Evolutionary conservation across 2,329 filamentous ascomycete species (phyloP).

Genomic region (Colletotrichum sansevieriae): DNA sequence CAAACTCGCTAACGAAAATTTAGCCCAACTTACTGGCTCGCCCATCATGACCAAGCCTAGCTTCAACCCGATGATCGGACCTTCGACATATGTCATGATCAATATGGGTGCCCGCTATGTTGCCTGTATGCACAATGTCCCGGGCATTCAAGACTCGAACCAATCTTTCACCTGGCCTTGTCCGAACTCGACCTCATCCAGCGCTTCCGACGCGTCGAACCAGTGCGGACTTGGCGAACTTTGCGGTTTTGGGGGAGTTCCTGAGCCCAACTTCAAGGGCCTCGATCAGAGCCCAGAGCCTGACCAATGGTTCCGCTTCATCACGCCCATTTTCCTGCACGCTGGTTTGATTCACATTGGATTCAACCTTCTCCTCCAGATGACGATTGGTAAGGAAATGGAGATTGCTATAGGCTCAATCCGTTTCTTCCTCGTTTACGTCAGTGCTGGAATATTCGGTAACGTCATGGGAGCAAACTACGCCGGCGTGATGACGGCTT

Average conservation of each 20-base stretch:
- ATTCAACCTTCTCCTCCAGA: conserved; percentile 93
- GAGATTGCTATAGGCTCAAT: conserved; percentile 90
- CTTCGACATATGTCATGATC: conserved; percentile 89
- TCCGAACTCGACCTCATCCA: conserved; percentile 79
- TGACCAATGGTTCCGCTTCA: conserved; percentile 98
- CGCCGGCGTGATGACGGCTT: conserved; percentile 83
- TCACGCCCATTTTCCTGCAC: conserved; percentile 94
- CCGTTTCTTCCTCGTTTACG: conserved; percentile 90
- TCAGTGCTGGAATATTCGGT: conserved; percentile 93
- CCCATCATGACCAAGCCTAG: conserved; percentile 83
- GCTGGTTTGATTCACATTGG: conserved; percentile 94
- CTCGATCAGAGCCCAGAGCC: conserved; percentile 71
- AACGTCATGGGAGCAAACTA: conserved; percentile 97
- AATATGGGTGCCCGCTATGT: conserved; percentile 96
- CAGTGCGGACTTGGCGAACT: conserved; percentile 82
- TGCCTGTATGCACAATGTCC: conserved; percentile 92
- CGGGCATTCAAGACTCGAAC: conserved; percentile 69
- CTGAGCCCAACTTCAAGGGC: conserved; percentile 72
- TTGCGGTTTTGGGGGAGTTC: conserved; percentile 86
- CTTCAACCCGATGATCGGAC: conserved; percentile 98
- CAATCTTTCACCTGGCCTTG: conserved; percentile 77
- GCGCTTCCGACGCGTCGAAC: conserved; percentile 60
- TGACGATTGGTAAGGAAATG: conserved; percentile 93
- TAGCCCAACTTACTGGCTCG: conserved; percentile 81
- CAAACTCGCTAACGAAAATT: conserved; percentile 17